phyloP scores from a whole-genome alignment of 2,329 filamentous ascomycete species.

The Fusarium caatingaense region DNA sequence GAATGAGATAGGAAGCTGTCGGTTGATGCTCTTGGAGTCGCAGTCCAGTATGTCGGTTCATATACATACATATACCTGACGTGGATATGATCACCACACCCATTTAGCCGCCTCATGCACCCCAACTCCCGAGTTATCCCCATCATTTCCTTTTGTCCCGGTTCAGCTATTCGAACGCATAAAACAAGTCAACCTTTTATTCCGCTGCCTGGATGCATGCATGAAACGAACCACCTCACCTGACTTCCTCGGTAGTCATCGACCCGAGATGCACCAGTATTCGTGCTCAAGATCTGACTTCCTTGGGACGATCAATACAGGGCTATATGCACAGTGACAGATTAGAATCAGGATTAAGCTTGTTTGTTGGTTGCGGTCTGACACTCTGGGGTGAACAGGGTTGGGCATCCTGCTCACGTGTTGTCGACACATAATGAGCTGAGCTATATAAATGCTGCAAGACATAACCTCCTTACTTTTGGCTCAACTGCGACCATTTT shows the following conservation, averaged over 20 bases:
- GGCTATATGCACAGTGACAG: no score
- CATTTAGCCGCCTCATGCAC: constrained; percentile 15
- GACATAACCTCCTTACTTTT: not conserved
- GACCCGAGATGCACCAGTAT: not conserved
- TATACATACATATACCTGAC: not conserved
- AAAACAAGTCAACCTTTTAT: not conserved
- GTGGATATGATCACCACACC: not conserved
- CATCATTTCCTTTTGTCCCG: not conserved
- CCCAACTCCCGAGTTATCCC: not conserved
- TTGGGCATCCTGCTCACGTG: not conserved
- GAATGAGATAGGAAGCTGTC: accelerated
- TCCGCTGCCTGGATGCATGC: constrained; percentile 4
- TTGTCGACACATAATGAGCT: not conserved
- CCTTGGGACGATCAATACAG: not conserved
- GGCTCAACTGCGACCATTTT: not conserved
- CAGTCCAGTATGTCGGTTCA: not conserved
- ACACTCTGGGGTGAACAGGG: not conserved
- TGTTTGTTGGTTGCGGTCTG: no score
- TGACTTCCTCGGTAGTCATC: not conserved
- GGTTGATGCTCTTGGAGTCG: no score
- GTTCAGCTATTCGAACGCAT: not conserved
- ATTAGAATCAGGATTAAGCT: no score
- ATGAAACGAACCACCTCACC: not conserved
- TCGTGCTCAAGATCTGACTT: not conserved
- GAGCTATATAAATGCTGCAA: not conserved